A percentile compares a stretch with the other conserved stretches of the same genome.
Evolutionary conservation across 495 filamentous ascomycete species (phyloP).

Genomic region (Podospora didyma): DNA sequence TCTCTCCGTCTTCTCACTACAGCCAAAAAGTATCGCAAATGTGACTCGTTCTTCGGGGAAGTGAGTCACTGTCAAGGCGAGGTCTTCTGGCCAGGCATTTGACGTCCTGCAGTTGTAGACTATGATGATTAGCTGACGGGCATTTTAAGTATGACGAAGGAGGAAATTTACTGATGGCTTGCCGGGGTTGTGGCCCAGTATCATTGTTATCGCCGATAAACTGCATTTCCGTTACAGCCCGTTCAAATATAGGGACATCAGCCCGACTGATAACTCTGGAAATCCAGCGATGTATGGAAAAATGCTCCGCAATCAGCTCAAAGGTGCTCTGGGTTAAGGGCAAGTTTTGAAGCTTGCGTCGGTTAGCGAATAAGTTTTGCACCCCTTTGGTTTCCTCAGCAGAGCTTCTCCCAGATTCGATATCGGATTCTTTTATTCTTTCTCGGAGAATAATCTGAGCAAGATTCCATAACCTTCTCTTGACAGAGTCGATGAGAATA

Average conservation of each 20-base stretch:
- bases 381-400: too few relatives aligned
- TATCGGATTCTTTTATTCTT: too few relatives aligned
- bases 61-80: conserved; percentile 27
- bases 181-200: background rate
- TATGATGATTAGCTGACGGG: too few relatives aligned
- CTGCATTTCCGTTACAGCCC: conserved; percentile 8
- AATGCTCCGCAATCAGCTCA: conserved; percentile 7
- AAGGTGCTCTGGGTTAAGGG: conserved; percentile 13
- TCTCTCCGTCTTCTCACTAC: conserved; percentile 10
- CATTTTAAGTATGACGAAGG: too few relatives aligned
- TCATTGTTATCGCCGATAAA: conserved; percentile 5
- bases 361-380: background rate
- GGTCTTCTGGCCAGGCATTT: conserved; percentile 28
- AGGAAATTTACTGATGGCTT: too few relatives aligned
- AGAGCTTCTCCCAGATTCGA: too few relatives aligned
- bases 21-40: conserved; percentile 28
- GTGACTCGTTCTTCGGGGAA: conserved; percentile 20
- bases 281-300: conserved; percentile 16
- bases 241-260: conserved; percentile 15
- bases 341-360: conserved; percentile 5
- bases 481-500: too few relatives aligned
- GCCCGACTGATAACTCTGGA: conserved; percentile 14
- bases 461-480: too few relatives aligned
- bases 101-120: conserved; percentile 26
- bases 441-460: too few relatives aligned